These are phyloP conservation scores for Vigna nakashimae DNA, from an alignment of 306 rosid species.

Conservation along the genomic window DNA sequence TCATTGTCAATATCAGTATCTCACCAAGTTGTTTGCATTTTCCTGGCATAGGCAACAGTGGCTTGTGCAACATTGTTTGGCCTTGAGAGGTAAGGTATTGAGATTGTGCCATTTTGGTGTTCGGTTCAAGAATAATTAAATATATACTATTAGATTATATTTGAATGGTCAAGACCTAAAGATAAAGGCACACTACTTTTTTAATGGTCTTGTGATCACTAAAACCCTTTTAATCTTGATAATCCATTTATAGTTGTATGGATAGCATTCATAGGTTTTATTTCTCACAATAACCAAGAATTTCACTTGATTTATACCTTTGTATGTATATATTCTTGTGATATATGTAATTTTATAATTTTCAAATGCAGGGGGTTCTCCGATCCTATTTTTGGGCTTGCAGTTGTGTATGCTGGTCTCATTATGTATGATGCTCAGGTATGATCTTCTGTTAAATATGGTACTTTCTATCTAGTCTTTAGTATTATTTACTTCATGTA, in stretches of 20 bases:
- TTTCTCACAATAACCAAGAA: too few relatives aligned
- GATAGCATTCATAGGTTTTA: too few relatives aligned
- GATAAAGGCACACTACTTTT: neutral
- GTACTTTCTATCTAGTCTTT: conserved; percentile 27
- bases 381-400: conserved; percentile 83
- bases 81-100: conserved; percentile 68
- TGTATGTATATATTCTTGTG: neutral
- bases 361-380: conserved; percentile 79
- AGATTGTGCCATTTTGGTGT: conserved; percentile 6
- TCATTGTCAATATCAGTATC: conserved; percentile 29
- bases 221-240: too few relatives aligned
- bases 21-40: conserved; percentile 48
- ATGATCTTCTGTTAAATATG: conserved; percentile 40
- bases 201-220: neutral
- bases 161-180: neutral
- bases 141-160: neutral
- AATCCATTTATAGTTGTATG: too few relatives aligned
- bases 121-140: neutral
- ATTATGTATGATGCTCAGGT: conserved; percentile 99
- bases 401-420: conserved; percentile 89
- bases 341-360: conserved; percentile 39
- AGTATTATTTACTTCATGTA: neutral
- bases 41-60: conserved; percentile 70
- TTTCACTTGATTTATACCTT: neutral
- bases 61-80: conserved; percentile 87